phyloP scores from a whole-genome alignment of 352 stramenopile species.

The Globisporangium cederbergense region DNA sequence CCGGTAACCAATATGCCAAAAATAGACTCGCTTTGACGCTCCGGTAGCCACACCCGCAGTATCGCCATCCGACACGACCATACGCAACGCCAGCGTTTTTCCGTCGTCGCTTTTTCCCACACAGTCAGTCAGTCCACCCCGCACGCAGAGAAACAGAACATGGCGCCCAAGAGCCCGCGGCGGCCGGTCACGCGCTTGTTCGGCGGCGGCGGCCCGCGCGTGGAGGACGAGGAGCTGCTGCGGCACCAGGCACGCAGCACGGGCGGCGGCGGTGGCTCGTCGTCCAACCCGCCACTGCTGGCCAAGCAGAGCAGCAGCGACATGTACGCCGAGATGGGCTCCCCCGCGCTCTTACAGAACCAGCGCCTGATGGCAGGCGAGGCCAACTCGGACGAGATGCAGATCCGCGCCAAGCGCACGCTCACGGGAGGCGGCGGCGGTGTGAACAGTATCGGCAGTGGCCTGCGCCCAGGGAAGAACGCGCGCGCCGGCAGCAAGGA shows the following conservation, averaged over 20 bases:
- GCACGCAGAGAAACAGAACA: not conserved
- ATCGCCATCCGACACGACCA: not conserved
- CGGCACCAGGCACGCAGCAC: slow-evolving; percentile 25
- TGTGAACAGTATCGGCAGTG: too few relatives aligned
- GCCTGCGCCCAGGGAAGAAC: not conserved
- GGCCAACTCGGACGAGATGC: slow-evolving; percentile 11
- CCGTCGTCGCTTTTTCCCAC: not conserved
- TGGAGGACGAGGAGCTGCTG: slow-evolving; percentile 50
- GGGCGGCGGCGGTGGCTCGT: slow-evolving; percentile 21
- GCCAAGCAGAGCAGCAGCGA: slow-evolving; percentile 22
- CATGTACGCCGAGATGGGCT: slow-evolving; percentile 29
- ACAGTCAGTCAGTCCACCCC: slow-evolving; percentile 1
- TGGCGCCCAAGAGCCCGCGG: slow-evolving; percentile 26
- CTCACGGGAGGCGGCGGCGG: slow-evolving; percentile 8
- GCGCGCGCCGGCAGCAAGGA: slow-evolving; percentile 3
- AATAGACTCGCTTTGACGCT: not conserved
- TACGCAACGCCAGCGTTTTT: not conserved
- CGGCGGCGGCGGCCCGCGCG: slow-evolving; percentile 40
- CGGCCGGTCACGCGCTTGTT: slow-evolving; percentile 35
- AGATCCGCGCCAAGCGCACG: slow-evolving; percentile 15
- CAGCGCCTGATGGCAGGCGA: slow-evolving; percentile 17
- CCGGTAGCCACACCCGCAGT: not conserved
- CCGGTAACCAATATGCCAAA: not conserved
- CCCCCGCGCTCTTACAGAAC: slow-evolving; percentile 20
- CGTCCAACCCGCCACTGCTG: slow-evolving; percentile 12